Conservation (phyloP, 176 grass and related monocot genomes). For the Carex myosuroides region DNA sequence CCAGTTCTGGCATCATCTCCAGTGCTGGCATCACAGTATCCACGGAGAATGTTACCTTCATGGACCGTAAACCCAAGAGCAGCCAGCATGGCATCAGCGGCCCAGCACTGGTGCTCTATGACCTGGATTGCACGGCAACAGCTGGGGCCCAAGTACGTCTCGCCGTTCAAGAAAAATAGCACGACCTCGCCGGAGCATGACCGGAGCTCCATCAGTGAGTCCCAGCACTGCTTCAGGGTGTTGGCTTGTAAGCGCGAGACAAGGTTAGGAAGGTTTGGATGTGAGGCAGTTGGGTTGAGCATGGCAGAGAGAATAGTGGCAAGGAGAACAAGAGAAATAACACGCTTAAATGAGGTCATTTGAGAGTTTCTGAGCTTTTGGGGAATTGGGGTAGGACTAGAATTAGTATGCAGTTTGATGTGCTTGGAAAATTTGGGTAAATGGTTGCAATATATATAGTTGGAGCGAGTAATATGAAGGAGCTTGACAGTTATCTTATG, state of each 20-base stretch:
- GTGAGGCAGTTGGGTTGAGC: background rate
- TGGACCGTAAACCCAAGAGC: slow-evolving; percentile 7
- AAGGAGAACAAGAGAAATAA: slow-evolving; percentile 1
- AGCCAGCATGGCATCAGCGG: slow-evolving; percentile 25
- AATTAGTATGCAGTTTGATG: background rate
- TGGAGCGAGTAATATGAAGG: background rate
- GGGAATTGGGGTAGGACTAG: background rate
- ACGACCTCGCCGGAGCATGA: slow-evolving; percentile 11
- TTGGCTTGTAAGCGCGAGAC: slow-evolving; percentile 2
- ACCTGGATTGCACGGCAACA: slow-evolving; percentile 17
- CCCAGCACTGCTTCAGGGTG: slow-evolving; percentile 19
- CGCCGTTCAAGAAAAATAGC: slow-evolving; percentile 8
- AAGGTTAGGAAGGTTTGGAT: slow-evolving; percentile 17
- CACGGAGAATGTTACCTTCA: slow-evolving; percentile 13
- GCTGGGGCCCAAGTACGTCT: slow-evolving; percentile 18
- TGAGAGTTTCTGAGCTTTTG: background rate
- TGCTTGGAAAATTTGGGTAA: background rate
- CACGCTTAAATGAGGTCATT: slow-evolving; percentile 15
- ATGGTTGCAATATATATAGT: background rate
- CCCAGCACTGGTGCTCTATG: slow-evolving; percentile 25
- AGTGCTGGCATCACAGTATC: slow-evolving; percentile 15
- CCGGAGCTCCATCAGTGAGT: slow-evolving; percentile 5
- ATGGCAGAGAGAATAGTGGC: background rate
- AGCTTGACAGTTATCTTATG: background rate
- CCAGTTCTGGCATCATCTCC: background rate